Evolutionary conservation across 2,329 filamentous ascomycete genomes (phyloP).

Genomic region (Aureobasidium musti): DNA sequence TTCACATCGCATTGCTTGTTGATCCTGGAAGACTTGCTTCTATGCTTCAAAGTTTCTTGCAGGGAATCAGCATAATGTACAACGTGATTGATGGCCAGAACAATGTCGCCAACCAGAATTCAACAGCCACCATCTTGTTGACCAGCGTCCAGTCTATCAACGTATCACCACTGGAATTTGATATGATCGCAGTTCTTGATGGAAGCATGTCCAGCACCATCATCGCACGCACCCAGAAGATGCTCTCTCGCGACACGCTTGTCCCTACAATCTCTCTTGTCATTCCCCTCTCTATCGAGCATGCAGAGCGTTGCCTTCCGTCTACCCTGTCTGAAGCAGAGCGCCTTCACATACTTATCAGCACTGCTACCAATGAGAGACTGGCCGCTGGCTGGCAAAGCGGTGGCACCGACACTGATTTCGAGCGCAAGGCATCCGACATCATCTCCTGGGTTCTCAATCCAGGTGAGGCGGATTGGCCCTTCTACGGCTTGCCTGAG

Average conservation of each 20-base stretch:
- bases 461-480: constrained; percentile 31
- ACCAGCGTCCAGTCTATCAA: constrained; percentile 35
- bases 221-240: constrained; percentile 5
- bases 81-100: constrained; percentile 24
- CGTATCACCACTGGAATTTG: constrained; percentile 35
- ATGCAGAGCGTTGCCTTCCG: constrained; percentile 47
- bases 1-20: constrained; percentile 40
- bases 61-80: constrained; percentile 33
- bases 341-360: constrained; percentile 43
- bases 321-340: constrained; percentile 34
- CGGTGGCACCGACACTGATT: constrained; percentile 34
- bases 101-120: constrained; percentile 29
- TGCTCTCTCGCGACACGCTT: neutral
- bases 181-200: constrained; percentile 48
- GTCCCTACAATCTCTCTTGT: constrained; percentile 42
- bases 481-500: constrained; percentile 27
- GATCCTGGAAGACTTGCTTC: constrained; percentile 37
- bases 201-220: constrained; percentile 35
- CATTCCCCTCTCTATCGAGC: constrained; percentile 47
- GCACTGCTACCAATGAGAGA: constrained; percentile 41
- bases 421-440: constrained; percentile 37
- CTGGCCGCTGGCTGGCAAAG: constrained; percentile 40
- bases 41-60: constrained; percentile 42
- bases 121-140: constrained; percentile 43
- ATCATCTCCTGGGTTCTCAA: constrained; percentile 36